These are phyloP conservation scores for Xylaria hypoxylon DNA, from an alignment of 2,329 filamentous ascomycete species.

Conservation along the genomic window DNA sequence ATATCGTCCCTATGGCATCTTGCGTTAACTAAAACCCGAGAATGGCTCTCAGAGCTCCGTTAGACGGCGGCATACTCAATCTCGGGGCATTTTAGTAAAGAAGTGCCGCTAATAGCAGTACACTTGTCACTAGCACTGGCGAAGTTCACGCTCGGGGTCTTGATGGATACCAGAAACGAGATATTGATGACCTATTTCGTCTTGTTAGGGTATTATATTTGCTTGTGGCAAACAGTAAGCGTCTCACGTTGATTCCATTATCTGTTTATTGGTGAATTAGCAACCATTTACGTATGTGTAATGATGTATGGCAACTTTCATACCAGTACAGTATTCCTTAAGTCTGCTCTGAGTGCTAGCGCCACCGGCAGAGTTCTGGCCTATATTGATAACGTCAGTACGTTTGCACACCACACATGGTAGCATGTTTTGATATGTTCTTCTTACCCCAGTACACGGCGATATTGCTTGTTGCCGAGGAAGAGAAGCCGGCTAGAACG, in stretches of 20 bases:
- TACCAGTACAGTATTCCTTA: slow-evolving; percentile 69
- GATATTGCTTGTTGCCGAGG: slow-evolving; percentile 64
- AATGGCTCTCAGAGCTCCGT: slow-evolving; percentile 19
- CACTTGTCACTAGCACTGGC: slow-evolving; percentile 73
- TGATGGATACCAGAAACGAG: slow-evolving; percentile 71
- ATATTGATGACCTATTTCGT: slow-evolving; percentile 68
- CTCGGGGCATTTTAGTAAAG: slow-evolving; percentile 70
- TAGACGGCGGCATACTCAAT: slow-evolving; percentile 65
- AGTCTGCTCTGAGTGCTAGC: slow-evolving; percentile 65
- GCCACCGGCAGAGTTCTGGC: slow-evolving; percentile 70
- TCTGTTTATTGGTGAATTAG: slow-evolving; percentile 49
- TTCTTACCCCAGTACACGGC: slow-evolving; percentile 74
- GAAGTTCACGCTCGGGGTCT: slow-evolving; percentile 69
- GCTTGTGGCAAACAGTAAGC: neutral
- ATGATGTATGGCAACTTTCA: neutral
- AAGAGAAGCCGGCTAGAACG: slow-evolving; percentile 58
- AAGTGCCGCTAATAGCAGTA: slow-evolving; percentile 67
- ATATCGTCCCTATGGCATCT: slow-evolving; percentile 58
- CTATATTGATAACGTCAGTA: slow-evolving; percentile 47
- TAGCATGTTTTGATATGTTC: neutral
- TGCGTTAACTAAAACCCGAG: slow-evolving; percentile 13
- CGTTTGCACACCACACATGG: neutral
- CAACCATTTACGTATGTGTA: neutral
- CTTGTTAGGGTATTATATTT: slow-evolving; percentile 23
- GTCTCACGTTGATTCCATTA: slow-evolving; percentile 59